These are phyloP conservation scores for Heteromeles arbutifolia DNA, from an alignment of 306 rosid genomes.

Conservation along the genomic window DNA sequence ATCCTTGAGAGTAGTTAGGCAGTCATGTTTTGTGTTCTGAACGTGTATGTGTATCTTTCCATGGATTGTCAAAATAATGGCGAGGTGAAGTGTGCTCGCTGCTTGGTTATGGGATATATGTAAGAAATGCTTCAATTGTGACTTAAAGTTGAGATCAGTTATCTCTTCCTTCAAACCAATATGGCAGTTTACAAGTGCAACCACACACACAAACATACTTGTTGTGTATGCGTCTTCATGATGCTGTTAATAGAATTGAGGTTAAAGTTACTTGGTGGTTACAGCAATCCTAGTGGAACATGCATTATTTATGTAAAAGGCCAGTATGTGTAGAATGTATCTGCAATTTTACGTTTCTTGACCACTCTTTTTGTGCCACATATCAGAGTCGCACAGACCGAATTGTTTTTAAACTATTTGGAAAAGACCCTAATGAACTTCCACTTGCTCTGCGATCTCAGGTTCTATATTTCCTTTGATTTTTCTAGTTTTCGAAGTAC, in stretches of 20 bases:
- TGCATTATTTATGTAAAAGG: neutral
- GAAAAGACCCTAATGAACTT: constrained; percentile 77
- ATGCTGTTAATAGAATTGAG: neutral
- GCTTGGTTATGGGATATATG: neutral
- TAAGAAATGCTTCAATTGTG: neutral
- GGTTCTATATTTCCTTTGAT: constrained; percentile 37
- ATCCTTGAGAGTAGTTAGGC: neutral
- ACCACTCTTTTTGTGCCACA: constrained; percentile 12
- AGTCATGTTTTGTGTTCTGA: neutral
- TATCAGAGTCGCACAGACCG: constrained; percentile 83
- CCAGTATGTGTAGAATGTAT: neutral
- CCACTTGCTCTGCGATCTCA: constrained; percentile 65
- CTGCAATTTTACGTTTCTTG: constrained; percentile 3
- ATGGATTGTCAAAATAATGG: neutral
- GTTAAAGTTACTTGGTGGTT: neutral
- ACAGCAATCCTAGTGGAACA: neutral
- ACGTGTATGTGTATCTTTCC: neutral
- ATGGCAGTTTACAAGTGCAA: neutral
- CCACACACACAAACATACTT: neutral
- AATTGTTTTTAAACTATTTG: constrained; percentile 86
- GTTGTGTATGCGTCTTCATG: neutral
- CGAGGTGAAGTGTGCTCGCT: neutral
- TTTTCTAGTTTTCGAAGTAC: neutral
- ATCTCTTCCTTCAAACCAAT: neutral
- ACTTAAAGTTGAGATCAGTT: neutral